Conservation (phyloP, 139 green algal species). For the Diplosphaera chodatii region DNA sequence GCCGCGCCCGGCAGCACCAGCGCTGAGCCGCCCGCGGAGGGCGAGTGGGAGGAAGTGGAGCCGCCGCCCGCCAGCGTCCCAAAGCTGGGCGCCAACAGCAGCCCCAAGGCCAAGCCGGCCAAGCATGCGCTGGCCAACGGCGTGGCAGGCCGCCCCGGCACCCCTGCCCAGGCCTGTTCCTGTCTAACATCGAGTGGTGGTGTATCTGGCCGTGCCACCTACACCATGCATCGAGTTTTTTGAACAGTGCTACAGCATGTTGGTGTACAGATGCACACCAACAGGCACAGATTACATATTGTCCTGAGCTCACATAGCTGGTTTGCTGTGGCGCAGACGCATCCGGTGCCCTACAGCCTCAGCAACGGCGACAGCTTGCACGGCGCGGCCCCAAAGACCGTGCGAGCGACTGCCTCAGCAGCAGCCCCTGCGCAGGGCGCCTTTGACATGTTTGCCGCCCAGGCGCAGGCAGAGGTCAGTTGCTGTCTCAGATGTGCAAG, state of each 20-base stretch:
- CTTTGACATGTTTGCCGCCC: slow-evolving; percentile 48
- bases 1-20: not conserved
- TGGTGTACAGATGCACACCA: too few relatives aligned
- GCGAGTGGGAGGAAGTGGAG: not conserved
- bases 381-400: not conserved
- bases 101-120: too few relatives aligned
- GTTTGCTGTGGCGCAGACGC: not conserved
- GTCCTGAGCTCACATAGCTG: too few relatives aligned
- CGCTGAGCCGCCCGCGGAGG: not conserved
- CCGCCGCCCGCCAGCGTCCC: not conserved
- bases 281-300: too few relatives aligned
- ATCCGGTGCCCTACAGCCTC: not conserved
- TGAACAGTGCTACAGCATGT: too few relatives aligned
- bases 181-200: too few relatives aligned
- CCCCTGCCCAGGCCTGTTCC: not conserved
- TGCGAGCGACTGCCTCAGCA: not conserved
- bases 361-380: not conserved
- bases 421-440: not conserved
- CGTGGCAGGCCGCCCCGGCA: not conserved
- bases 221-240: too few relatives aligned
- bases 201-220: too few relatives aligned
- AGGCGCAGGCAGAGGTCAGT: slow-evolving; percentile 1
- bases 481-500: not conserved
- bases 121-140: not conserved
- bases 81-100: not conserved